These are phyloP conservation scores for Solanum acaule DNA, from an alignment of 257 asterid species.

Conservation along the genomic window DNA sequence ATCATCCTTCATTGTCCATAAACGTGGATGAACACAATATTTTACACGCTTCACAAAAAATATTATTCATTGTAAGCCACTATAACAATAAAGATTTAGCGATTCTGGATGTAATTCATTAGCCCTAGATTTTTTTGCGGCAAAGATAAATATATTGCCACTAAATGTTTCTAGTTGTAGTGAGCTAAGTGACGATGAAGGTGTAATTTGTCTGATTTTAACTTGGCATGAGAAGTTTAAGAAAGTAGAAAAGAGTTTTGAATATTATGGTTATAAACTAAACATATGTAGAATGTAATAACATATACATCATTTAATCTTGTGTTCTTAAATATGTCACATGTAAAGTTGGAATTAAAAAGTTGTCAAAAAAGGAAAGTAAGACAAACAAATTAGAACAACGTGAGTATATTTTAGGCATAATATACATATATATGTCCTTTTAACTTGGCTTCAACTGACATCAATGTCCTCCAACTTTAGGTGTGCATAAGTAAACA, in stretches of 20 bases:
- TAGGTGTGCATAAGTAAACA: not conserved
- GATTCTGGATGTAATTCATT: too few species aligned
- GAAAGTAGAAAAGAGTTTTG: too few species aligned
- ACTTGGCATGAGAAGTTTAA: too few species aligned
- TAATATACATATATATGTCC: not conserved
- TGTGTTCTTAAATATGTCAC: not conserved
- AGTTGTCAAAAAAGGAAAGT: not conserved
- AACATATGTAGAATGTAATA: not conserved
- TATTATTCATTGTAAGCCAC: not conserved
- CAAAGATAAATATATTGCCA: not conserved
- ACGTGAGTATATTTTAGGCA: not conserved
- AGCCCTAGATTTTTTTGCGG: not conserved
- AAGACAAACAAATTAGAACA: not conserved
- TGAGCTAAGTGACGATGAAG: not conserved
- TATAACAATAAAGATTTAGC: too few species aligned
- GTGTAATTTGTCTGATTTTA: not conserved
- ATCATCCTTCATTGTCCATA: not conserved
- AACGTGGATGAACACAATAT: not conserved
- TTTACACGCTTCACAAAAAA: not conserved
- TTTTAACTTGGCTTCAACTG: not conserved
- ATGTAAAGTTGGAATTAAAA: not conserved
- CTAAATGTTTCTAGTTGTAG: not conserved
- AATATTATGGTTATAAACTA: too few species aligned
- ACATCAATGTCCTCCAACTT: not conserved
- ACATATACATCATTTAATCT: not conserved